Evolutionary conservation across 345 rosid species (phyloP), one percentile per base, ranked within the genome.

Genomic region (Cardamine occulta): DNA sequence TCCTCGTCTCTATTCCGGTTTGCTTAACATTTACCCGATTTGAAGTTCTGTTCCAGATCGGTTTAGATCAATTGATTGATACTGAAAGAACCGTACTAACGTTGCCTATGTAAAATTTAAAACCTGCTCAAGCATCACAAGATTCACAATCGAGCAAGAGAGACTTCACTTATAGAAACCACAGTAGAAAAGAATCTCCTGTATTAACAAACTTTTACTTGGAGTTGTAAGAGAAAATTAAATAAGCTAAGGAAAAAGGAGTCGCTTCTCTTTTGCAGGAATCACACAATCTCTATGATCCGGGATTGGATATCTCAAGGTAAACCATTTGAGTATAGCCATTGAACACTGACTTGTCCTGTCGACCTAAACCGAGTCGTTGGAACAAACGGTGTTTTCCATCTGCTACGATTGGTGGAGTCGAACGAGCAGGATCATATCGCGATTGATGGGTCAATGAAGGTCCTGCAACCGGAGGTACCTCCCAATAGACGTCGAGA

Each of bases 291-390:
- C 78, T 62, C 76, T 76, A 84, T 15, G 87, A 85, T 62, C 87
- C 78, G 47, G 84, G 85, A 74, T 87, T 66, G 4, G 98, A 92
- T 80, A 90, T 83, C 83, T 92, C 80, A 79, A 92, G 67, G 80
- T 95, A 92, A 21, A 89, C 98, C 99, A 95, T 95, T 84, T 95
- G 99, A 24, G 99, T 95, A 66, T 95, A 95, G 17, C 98, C 99
- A 75, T 90, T 95, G 81, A 92, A 92, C 73, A 95, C 91, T 47
- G 96, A 90, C 44, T 74, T 81, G 53, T 92, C 93, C 1, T 90
- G 84, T 68, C 88, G 84, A 74, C 85, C 82, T 63, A 95, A 84
- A 55, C 98, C 97, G 7, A 95, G 81, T 21, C 88, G 80, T 79
- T 90, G 89, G 78, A 90, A 92, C 83, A 88, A 75, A 57, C 93